Percentiles rank a stretch among this genome's conserved stretches.
These are phyloP conservation scores for Rhizopogon vesiculosus DNA, from an alignment of 768 basidiomycete genomes.

Conservation along the genomic window DNA sequence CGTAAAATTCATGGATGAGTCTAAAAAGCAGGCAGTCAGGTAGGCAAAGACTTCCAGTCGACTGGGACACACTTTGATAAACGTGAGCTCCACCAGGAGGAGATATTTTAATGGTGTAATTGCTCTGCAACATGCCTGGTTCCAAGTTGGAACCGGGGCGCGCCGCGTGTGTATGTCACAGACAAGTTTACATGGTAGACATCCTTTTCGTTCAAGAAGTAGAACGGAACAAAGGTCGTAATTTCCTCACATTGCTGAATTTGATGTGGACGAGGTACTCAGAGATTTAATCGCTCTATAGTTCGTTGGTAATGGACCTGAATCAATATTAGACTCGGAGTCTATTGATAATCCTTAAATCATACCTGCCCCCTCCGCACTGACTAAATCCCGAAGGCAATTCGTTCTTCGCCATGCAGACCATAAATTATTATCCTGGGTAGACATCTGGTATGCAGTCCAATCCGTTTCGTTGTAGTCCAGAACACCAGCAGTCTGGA, in stretches of 20 bases:
- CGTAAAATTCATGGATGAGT: not conserved
- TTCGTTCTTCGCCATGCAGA: conserved; percentile 12
- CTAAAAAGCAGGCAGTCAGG: not conserved
- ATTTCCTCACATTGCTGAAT: conserved; percentile 11
- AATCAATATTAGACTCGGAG: not conserved
- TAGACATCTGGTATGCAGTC: not conserved
- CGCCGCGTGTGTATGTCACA: not conserved
- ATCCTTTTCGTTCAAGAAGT: not conserved
- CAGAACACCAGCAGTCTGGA: too few relatives aligned
- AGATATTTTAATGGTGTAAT: not conserved
- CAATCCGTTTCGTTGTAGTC: not conserved
- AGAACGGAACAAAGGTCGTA: conserved; percentile 11
- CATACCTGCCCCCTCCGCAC: not conserved
- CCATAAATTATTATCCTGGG: conserved; percentile 12
- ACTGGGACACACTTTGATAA: not conserved
- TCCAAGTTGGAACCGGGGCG: not conserved
- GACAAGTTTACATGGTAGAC: not conserved
- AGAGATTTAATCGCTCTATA: conserved; percentile 6
- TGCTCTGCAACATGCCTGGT: not conserved
- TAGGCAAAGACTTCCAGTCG: not conserved
- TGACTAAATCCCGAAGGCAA: conserved; percentile 11
- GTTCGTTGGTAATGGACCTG: too few relatives aligned
- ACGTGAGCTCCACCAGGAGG: conserved; percentile 4
- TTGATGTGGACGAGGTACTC: conserved; percentile 13
- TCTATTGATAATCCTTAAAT: conserved; percentile 5